Conservation (phyloP, 1,139 yeast species). For the Zhuliangozyma parablackwelliae region DNA sequence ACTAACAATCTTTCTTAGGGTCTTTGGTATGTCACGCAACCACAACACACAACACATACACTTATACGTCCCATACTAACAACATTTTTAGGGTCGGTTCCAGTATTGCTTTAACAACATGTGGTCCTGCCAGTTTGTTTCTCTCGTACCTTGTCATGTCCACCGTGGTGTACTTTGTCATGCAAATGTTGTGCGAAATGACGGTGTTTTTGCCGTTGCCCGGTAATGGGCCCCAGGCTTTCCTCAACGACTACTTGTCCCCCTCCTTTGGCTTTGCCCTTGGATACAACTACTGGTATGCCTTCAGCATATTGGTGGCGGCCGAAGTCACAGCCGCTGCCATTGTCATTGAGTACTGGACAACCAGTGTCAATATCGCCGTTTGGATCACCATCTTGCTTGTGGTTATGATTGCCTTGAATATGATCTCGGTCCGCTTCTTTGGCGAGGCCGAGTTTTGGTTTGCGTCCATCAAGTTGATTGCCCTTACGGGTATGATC, state of each 20-base stretch:
- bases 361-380: conserved; percentile 42
- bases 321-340: conserved; percentile 54
- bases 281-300: conserved; percentile 48
- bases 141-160: conserved; percentile 48
- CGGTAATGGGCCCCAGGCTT: conserved; percentile 41
- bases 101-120: conserved; percentile 39
- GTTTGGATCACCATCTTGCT: conserved; percentile 54
- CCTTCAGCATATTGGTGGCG: conserved; percentile 46
- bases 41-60: no score
- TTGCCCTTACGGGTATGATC: conserved; percentile 35
- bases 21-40: no score
- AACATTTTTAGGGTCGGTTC: conserved; percentile 29
- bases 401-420: conserved; percentile 32
- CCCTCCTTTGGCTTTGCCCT: conserved; percentile 43
- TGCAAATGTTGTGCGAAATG: conserved; percentile 62
- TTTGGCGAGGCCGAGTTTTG: conserved; percentile 68
- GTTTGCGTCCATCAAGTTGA: conserved; percentile 54
- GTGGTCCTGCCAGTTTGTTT: conserved; percentile 52
- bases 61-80: no score
- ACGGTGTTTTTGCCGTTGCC: conserved; percentile 52
- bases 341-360: conserved; percentile 54
- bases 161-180: conserved; percentile 48
- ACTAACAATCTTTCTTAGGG: no score
- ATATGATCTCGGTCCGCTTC: conserved; percentile 42
- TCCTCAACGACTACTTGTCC: conserved; percentile 32